Evolutionary conservation across 2,329 filamentous ascomycete genomes (phyloP).

Genomic region (Cytospora schulzeri): DNA sequence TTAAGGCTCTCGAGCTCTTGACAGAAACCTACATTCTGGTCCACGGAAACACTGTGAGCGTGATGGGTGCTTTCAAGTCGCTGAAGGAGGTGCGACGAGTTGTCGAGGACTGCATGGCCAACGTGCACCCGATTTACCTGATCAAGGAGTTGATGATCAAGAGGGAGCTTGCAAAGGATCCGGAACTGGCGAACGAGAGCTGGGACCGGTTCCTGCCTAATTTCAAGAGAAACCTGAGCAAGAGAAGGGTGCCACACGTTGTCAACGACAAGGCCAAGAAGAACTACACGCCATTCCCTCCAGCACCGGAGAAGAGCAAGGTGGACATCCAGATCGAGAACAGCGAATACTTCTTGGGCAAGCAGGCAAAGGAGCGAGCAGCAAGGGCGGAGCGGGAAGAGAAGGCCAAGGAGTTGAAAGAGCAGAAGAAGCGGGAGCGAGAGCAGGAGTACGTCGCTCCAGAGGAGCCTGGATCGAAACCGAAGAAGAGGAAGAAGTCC

Average conservation of each 20-base stretch:
- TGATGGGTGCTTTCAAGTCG: constrained; percentile 90
- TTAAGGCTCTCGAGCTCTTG: constrained; percentile 91
- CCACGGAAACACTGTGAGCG: constrained; percentile 91
- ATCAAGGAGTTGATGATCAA: constrained; percentile 80
- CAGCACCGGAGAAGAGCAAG: constrained; percentile 97
- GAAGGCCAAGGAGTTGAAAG: constrained; percentile 83
- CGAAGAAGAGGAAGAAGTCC: constrained; percentile 66
- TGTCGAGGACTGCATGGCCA: constrained; percentile 94
- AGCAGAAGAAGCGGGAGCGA: constrained; percentile 82
- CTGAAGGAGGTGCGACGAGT: constrained; percentile 89
- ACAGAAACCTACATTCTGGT: constrained; percentile 93
- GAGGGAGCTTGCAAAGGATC: constrained; percentile 77
- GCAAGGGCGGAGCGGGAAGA: constrained; percentile 79
- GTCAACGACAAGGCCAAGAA: constrained; percentile 94
- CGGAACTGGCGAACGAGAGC: constrained; percentile 79
- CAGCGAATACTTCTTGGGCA: constrained; percentile 94
- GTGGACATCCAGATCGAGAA: constrained; percentile 96
- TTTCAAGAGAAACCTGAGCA: constrained; percentile 89
- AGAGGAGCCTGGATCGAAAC: constrained; percentile 68
- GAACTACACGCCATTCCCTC: constrained; percentile 94
- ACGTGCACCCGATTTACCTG: constrained; percentile 92
- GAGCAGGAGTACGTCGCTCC: constrained; percentile 87
- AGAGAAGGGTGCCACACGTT: constrained; percentile 78
- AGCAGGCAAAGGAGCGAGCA: constrained; percentile 86
- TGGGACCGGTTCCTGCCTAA: constrained; percentile 97